Conservation (phyloP, 2,329 filamentous ascomycete genomes). For the Colletotrichum kahawae region DNA sequence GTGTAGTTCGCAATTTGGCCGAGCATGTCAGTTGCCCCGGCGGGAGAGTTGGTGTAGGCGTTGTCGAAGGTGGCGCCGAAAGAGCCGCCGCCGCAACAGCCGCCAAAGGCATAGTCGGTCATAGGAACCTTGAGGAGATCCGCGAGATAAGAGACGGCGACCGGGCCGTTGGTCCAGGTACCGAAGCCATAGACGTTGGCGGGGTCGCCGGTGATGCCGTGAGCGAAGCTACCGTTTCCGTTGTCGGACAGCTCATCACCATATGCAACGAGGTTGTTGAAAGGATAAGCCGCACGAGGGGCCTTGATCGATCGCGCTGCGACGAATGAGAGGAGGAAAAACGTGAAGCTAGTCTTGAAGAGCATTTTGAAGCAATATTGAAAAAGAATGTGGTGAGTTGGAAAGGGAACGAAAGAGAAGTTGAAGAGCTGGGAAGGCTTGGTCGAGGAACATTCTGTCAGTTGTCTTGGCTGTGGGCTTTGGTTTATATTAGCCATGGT, state of each 20-base stretch:
- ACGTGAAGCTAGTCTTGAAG: background rate
- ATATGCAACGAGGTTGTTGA: background rate
- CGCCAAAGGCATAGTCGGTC: background rate
- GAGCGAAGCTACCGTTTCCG: background rate
- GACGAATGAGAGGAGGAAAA: background rate
- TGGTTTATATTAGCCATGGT: background rate
- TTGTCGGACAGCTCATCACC: background rate
- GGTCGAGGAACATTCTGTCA: background rate
- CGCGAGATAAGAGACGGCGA: conserved; percentile 2
- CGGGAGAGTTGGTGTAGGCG: background rate
- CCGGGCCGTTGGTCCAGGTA: background rate
- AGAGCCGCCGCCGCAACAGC: background rate
- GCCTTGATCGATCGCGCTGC: background rate
- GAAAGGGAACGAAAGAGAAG: background rate
- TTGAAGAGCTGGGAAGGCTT: background rate
- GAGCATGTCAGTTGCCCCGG: background rate
- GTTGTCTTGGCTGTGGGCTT: background rate
- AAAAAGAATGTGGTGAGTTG: background rate
- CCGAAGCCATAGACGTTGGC: conserved; percentile 1
- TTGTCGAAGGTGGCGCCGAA: conserved; percentile 4
- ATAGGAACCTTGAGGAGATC: background rate
- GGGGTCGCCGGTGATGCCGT: background rate
- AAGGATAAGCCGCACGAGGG: background rate
- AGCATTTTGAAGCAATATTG: background rate
- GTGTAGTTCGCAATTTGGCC: background rate